Evolutionary conservation across 208 protist species (phyloP).

Genomic region (Trypanosoma caninum): DNA sequence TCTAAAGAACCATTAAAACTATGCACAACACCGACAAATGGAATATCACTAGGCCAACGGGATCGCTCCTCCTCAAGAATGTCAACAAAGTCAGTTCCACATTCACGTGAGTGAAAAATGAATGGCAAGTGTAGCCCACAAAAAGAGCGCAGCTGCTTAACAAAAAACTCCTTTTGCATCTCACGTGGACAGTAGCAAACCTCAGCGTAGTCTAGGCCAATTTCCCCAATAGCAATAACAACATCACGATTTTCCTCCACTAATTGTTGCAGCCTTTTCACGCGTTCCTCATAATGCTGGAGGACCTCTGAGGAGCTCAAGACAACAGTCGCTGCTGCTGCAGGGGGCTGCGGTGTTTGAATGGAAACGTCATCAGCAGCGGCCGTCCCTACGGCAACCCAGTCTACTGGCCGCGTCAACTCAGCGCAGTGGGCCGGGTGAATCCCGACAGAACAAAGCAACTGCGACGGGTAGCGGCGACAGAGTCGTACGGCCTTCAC

Average conservation of each 20-base stretch:
- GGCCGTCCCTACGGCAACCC: conserved; percentile 22
- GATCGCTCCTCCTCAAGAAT: conserved; percentile 38
- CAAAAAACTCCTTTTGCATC: conserved; percentile 72
- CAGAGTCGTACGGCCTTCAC: conserved; percentile 81
- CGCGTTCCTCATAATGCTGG: conserved; percentile 31
- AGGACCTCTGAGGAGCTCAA: background rate
- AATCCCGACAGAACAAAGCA: conserved; percentile 82
- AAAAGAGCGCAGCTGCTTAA: conserved; percentile 53
- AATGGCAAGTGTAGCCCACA: conserved; percentile 65
- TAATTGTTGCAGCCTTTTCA: conserved; percentile 54
- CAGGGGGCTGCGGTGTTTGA: conserved; percentile 10
- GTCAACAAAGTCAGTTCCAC: conserved; percentile 77
- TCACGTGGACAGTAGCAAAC: conserved; percentile 66
- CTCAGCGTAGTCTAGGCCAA: conserved; percentile 92
- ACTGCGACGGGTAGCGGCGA: conserved; percentile 44
- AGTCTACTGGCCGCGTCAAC: conserved; percentile 50
- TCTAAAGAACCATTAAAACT: conserved; percentile 91
- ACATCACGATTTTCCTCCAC: conserved; percentile 71
- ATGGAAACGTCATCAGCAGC: conserved; percentile 35
- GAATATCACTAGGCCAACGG: conserved; percentile 10
- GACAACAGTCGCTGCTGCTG: conserved; percentile 5
- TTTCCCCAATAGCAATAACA: conserved; percentile 85
- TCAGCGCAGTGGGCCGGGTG: conserved; percentile 80
- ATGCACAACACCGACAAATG: conserved; percentile 87
- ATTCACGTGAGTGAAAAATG: conserved; percentile 92